Evolutionary conservation across 495 filamentous ascomycete species (phyloP), one percentile per base, ranked within the genome.

Genomic region (Penicillium canescens): DNA sequence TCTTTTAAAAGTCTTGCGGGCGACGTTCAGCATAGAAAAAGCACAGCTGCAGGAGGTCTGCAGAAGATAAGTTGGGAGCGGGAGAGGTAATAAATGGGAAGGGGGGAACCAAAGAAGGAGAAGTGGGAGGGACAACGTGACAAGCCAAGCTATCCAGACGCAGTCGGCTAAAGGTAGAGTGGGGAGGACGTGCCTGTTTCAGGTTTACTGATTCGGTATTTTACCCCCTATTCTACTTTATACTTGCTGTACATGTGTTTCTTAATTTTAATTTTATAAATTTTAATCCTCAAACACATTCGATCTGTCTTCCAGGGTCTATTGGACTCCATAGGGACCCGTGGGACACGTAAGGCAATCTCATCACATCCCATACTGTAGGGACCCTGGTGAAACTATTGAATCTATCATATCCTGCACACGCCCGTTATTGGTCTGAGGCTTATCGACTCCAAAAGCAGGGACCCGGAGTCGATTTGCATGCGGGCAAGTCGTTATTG

Each of bases 1-100:
- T 65, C 78, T 74, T 68, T 80, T 78, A 48, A 82, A 66, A 60
- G 78, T 78, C 61, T 67, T 75, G 61, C 73, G 73, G 56, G 74
- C 74, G 71, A 77, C 65, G 66, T 71, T 78, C 61, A 78, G 73
- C 75, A 78, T 78, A 74, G 65, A 73, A 72, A 61, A 74, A 54
- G 61, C 52, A 63, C 58, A 62, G 59, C 73, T 75, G 76, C 66
- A 69, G 62, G 63, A 48, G 40, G 56, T 51, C 62, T 52, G 65
- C 58, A 57, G 46, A 60, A 57, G 28, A 56, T 24, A 41, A 51
- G 53, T 18, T 51, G 54, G 59, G 55, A 52, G 56, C 21, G 43
- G 44, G 40, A 50, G 51, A 45, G 51, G 56, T 65, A 55, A 65
- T 57, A 63, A 63, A 62, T 46, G 55, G 55, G 39, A 51, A 49